phyloP scores from a whole-genome alignment of 2,329 filamentous ascomycete species.

The Malbranchea cinnamomea region DNA sequence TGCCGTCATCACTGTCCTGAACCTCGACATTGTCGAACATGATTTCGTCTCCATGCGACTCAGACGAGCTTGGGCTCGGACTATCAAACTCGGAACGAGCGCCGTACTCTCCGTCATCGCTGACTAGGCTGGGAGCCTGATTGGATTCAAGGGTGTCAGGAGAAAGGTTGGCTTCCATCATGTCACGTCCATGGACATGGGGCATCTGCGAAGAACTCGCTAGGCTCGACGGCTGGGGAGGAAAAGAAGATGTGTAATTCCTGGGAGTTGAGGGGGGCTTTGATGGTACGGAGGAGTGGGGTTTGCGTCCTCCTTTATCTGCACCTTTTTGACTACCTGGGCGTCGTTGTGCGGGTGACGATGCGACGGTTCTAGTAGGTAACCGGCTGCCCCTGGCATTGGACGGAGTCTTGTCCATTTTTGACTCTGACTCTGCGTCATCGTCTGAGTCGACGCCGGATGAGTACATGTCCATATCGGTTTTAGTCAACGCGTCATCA shows the following conservation, averaged over 20 bases:
- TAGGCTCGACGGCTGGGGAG: conserved; percentile 30
- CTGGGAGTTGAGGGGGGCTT: conserved; percentile 18
- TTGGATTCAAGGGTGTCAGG: conserved; percentile 57
- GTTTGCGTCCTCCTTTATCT: conserved; percentile 23
- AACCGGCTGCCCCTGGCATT: conserved; percentile 25
- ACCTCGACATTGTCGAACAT: conserved; percentile 31
- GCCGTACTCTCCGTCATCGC: conserved; percentile 60
- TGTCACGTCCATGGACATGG: conserved; percentile 20
- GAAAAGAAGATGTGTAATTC: conserved; percentile 18
- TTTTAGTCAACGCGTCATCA: conserved; percentile 36
- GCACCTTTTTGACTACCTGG: conserved; percentile 45
- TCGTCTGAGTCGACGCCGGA: conserved; percentile 27
- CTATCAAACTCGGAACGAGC: conserved; percentile 50
- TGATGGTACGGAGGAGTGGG: conserved; percentile 27
- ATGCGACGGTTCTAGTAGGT: conserved; percentile 42
- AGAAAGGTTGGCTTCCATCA: conserved; percentile 41
- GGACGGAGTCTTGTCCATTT: conserved; percentile 11
- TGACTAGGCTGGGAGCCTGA: conserved; percentile 64
- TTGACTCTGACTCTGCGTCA: conserved; percentile 13
- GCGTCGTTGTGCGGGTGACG: conserved; percentile 35
- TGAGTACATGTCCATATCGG: conserved; percentile 25
- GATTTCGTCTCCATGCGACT: conserved; percentile 39
- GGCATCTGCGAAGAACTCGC: conserved; percentile 8
- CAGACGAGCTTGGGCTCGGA: conserved; percentile 33
- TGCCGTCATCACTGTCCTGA: conserved; percentile 29